Evolutionary conservation across 805 yeast genomes (phyloP).

Genomic region (Komagataella phaffii): DNA sequence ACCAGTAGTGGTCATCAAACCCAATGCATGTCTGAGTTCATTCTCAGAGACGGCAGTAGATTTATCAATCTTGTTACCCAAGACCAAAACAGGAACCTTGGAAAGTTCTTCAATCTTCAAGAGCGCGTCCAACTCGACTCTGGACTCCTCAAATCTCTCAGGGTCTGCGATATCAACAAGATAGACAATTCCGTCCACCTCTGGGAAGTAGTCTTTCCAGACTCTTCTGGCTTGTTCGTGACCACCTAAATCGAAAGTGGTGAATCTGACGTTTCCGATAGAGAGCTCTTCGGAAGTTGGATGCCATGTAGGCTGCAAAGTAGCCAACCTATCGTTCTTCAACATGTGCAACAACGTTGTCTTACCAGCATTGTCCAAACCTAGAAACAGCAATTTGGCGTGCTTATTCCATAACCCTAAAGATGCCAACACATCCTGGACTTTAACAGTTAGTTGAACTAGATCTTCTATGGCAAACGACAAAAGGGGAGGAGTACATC

Average conservation of each 20-base stretch:
- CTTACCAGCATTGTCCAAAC: constrained; percentile 97
- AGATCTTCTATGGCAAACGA: not conserved
- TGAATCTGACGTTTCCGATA: constrained; percentile 90
- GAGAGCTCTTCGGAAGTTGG: constrained; percentile 98
- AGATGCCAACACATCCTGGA: constrained; percentile 66
- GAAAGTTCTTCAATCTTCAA: constrained; percentile 85
- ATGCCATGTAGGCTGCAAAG: constrained; percentile 94
- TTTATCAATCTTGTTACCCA: constrained; percentile 95
- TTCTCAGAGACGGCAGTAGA: constrained; percentile 91
- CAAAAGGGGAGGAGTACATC: not conserved
- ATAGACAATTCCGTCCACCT: constrained; percentile 94
- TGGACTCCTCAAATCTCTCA: constrained; percentile 88
- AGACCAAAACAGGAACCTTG: constrained; percentile 80
- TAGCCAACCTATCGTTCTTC: constrained; percentile 92
- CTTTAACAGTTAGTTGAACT: constrained; percentile 16
- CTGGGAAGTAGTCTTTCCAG: constrained; percentile 99
- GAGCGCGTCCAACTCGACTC: constrained; percentile 87
- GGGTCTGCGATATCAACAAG: constrained; percentile 96
- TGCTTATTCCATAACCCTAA: constrained; percentile 87
- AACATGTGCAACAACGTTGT: constrained; percentile 80
- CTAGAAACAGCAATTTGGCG: constrained; percentile 89
- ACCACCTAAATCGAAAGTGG: constrained; percentile 98
- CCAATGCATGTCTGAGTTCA: constrained; percentile 83
- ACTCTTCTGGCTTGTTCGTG: constrained; percentile 97
- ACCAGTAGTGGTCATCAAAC: constrained; percentile 83